Evolutionary conservation across 441 rosid genomes (phyloP), one percentile per base, ranked within the genome.

Genomic region (Lepidium campestre): DNA sequence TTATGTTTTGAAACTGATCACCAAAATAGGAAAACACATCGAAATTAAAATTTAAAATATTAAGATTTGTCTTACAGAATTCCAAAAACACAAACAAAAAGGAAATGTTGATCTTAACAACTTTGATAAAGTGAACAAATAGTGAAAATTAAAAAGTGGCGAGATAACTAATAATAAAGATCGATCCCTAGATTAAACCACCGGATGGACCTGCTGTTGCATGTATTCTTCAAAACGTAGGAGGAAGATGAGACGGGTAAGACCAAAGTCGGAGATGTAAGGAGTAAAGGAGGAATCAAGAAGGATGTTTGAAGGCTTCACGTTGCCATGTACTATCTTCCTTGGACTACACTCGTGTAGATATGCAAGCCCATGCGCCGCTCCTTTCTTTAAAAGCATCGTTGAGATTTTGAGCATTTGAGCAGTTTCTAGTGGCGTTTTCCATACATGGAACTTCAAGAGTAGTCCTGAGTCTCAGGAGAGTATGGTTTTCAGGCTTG

Each of bases 281-380:
- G 99, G 80, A 18, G 81, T 84, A 75, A 79, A 91, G 3, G 90
- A 86, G 10, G 79, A 74, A 80, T 89, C 93, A 2, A 93, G 82
- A 69, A 93, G 96, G 57, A 93, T 89, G 74, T 91, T 93, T 1
- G 97, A 85, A 0, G 99, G 97, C 60, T 89, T 93, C 65, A 93
- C 57, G 52, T 87, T 89, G 17, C 96, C 99, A 9, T 93, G 99
- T 34, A 91, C 83, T 6, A 89, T 83, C 69, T 91, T 93, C 44
- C 96, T 80, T 3, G 97, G 96, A 57, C 97, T 93, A 83, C 97
- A 91, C 68, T 93, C 99, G 36, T 93, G 99, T 71, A 93, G 90
- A 75, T 93, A 91, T 29, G 99, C 99, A 56, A 93, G 19, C 46
- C 97, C 99, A 47, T 88, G 85, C 35, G 97, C 97, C 3, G 92